A percentile compares a stretch with the other conserved stretches of the same genome.
phyloP scores from a whole-genome alignment of 495 filamentous ascomycete genomes.

The Trichoderma erinaceum region DNA sequence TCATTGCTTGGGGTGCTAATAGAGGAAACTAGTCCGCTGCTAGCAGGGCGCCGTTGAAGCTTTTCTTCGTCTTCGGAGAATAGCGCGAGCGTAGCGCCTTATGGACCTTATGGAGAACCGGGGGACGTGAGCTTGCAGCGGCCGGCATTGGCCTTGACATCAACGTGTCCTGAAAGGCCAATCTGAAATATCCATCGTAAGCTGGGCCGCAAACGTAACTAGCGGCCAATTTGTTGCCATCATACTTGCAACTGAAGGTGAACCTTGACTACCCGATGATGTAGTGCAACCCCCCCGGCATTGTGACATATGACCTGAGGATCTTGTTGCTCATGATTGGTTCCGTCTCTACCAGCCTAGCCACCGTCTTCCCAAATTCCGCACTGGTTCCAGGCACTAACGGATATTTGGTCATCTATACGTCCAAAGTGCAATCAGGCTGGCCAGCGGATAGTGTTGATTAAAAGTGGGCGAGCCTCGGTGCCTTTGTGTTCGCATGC shows the following conservation, averaged over 20 bases:
- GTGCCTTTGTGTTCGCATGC: not conserved
- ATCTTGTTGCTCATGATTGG: slow-evolving; percentile 1
- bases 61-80: slow-evolving; percentile 6
- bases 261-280: not conserved
- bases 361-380: not conserved
- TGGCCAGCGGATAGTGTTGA: not conserved
- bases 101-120: slow-evolving; percentile 9
- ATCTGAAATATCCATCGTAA: not conserved
- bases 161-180: not conserved
- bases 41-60: not conserved
- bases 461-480: slow-evolving; percentile 5
- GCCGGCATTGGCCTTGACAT: not conserved
- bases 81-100: not conserved
- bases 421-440: not conserved
- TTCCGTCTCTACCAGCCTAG: not conserved
- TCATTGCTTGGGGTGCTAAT: not conserved
- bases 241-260: not conserved
- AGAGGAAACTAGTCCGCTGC: not conserved
- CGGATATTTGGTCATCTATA: not conserved
- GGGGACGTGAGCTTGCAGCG: not conserved
- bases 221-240: not conserved
- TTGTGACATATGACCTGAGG: slow-evolving; percentile 6
- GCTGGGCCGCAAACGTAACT: not conserved
- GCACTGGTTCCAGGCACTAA: not conserved
- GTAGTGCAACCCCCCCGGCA: not conserved